A percentile compares a stretch with the other conserved stretches of the same genome.
Conservation (phyloP, 2,329 filamentous ascomycete genomes). For the Colletotrichum gloeosporioides region DNA sequence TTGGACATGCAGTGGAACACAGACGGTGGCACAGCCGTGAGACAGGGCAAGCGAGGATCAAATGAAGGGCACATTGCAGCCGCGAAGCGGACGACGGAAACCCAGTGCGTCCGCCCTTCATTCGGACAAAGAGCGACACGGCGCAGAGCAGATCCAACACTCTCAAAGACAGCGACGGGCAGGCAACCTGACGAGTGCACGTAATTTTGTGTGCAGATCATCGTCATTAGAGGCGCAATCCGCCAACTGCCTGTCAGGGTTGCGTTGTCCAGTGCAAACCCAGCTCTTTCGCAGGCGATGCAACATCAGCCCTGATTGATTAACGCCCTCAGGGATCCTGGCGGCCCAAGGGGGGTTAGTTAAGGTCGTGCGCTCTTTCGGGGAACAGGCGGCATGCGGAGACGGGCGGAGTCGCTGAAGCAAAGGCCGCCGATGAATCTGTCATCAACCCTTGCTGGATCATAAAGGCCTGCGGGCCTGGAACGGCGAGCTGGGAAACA, state of each 20-base stretch:
- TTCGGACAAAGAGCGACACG: neutral
- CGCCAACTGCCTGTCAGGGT: neutral
- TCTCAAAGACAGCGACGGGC: neutral
- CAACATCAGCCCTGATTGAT: neutral
- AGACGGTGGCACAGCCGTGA: neutral
- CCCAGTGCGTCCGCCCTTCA: neutral
- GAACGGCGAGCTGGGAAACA: neutral
- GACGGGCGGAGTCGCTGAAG: neutral
- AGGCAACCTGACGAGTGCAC: neutral
- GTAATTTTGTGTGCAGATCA: conserved; percentile 1
- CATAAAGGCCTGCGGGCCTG: neutral
- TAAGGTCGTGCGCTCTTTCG: neutral
- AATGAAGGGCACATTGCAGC: neutral
- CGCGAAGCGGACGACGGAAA: neutral
- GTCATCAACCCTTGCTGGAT: neutral
- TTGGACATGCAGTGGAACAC: neutral
- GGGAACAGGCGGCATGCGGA: conserved; percentile 7
- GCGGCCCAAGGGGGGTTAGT: neutral
- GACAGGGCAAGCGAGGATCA: neutral
- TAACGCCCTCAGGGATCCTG: neutral
- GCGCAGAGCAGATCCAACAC: neutral
- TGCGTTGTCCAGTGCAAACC: neutral
- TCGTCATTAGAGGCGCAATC: neutral
- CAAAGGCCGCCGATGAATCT: neutral
- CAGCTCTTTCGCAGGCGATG: neutral